Conservation (phyloP, 2,329 filamentous ascomycete genomes). For the Botryosphaeria agaves region DNA sequence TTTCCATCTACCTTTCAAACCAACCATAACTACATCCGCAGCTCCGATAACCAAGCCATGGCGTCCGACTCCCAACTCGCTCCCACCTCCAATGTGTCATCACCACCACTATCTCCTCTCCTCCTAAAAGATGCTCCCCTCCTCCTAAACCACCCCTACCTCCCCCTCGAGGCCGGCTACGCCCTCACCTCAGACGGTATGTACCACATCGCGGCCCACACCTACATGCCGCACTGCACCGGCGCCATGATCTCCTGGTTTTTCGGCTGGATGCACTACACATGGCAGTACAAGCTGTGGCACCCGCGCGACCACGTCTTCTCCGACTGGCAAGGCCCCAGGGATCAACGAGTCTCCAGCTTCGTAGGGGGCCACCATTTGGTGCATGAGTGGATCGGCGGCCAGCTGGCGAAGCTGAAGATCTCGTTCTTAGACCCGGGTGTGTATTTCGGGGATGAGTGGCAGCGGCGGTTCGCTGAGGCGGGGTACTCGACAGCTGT, state of each 20-base stretch:
- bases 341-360: slow-evolving; percentile 1
- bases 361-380: slow-evolving; percentile 4
- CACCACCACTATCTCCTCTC: not conserved
- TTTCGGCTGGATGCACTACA: slow-evolving; percentile 5
- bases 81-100: not conserved
- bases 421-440: slow-evolving; percentile 1
- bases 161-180: slow-evolving; percentile 4
- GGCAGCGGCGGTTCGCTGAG: slow-evolving; percentile 2
- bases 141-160: slow-evolving; percentile 3
- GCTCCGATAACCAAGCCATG: too few relatives aligned
- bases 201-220: slow-evolving; percentile 6
- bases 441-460: slow-evolving; percentile 3
- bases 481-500: slow-evolving; percentile 2
- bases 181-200: slow-evolving; percentile 4
- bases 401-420: slow-evolving; percentile 1
- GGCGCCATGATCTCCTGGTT: slow-evolving; percentile 6
- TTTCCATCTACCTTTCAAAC: too few relatives aligned
- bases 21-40: too few relatives aligned
- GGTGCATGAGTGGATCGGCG: slow-evolving; percentile 3
- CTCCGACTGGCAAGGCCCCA: slow-evolving; percentile 3
- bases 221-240: slow-evolving; percentile 4
- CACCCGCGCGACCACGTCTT: slow-evolving; percentile 3
- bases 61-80: too few relatives aligned
- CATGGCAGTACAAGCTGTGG: slow-evolving; percentile 2
- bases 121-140: slow-evolving; percentile 1